phyloP scores from a whole-genome alignment of 805 yeast species.

The Starmerella bombicola region DNA sequence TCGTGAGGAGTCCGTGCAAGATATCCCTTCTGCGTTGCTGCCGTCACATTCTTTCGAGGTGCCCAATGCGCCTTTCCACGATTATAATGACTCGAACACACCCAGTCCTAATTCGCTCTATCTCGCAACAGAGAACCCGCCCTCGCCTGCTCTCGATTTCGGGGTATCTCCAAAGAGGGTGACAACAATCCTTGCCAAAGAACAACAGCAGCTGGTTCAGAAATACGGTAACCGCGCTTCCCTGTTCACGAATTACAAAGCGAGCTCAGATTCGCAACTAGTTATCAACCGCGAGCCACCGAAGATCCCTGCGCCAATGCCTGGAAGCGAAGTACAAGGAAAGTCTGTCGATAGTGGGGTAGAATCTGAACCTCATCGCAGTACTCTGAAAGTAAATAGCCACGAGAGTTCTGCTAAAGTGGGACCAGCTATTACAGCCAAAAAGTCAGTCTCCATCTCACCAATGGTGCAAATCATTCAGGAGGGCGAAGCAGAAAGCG shows the following conservation, averaged over 20 bases:
- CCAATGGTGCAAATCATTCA: constrained; percentile 3
- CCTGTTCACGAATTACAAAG: constrained; percentile 3
- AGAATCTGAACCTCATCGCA: too few relatives aligned
- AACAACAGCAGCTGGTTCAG: constrained; percentile 14
- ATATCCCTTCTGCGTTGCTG: background rate
- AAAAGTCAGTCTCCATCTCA: constrained; percentile 3
- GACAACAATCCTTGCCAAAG: constrained; percentile 11
- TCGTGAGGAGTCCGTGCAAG: background rate
- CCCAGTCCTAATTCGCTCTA: constrained; percentile 18
- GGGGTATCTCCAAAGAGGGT: constrained; percentile 3
- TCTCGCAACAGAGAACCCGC: constrained; percentile 6
- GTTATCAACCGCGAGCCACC: constrained; percentile 2
- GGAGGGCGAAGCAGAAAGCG: constrained; percentile 1
- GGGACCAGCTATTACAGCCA: background rate
- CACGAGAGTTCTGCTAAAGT: too few relatives aligned
- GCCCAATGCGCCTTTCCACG: constrained; percentile 10
- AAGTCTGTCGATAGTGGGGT: too few relatives aligned
- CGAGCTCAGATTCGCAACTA: background rate
- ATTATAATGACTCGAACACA: background rate
- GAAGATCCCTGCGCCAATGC: constrained; percentile 10
- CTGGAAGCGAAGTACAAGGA: background rate
- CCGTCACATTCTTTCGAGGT: background rate
- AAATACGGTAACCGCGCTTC: constrained; percentile 14
- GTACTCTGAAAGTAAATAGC: background rate
- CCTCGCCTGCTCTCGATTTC: constrained; percentile 10